These are phyloP conservation scores for Chlamydomonas eustigma DNA, from an alignment of 139 green algal species.

Conservation along the genomic window DNA sequence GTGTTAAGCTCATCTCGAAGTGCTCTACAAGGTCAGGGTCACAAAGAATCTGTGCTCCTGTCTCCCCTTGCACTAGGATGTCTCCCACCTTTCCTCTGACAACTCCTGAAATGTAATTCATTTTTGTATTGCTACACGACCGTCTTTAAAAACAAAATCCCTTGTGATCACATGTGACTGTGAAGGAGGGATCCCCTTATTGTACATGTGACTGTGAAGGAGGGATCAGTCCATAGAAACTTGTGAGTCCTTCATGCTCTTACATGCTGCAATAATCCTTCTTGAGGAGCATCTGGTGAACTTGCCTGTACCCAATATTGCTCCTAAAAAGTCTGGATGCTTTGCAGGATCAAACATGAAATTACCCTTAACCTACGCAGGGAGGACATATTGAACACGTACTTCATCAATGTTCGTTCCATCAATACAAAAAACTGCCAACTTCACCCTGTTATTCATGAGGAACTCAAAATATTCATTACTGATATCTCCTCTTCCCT, in stretches of 20 bases:
- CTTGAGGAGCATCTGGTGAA: too few relatives aligned
- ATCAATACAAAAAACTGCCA: too few relatives aligned
- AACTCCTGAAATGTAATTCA: slow-evolving; percentile 33
- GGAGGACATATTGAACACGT: too few relatives aligned
- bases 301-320: slow-evolving; percentile 63
- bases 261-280: background rate
- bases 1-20: slow-evolving; percentile 55
- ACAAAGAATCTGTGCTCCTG: slow-evolving; percentile 68
- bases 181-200: too few relatives aligned
- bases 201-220: too few relatives aligned
- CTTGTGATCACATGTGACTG: too few relatives aligned
- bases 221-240: background rate
- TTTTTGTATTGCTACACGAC: too few relatives aligned
- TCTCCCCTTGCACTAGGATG: slow-evolving; percentile 73
- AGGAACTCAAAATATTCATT: too few relatives aligned
- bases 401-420: too few relatives aligned
- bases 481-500: too few relatives aligned
- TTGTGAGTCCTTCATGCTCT: background rate
- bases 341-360: slow-evolving; percentile 64
- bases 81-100: slow-evolving; percentile 57
- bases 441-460: too few relatives aligned
- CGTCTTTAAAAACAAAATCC: too few relatives aligned
- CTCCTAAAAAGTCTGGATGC: slow-evolving; percentile 78
- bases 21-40: slow-evolving; percentile 63
- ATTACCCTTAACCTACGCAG: slow-evolving; percentile 45